phyloP scores from a whole-genome alignment of 768 basidiomycete genomes.

The Boletus bicolor region DNA sequence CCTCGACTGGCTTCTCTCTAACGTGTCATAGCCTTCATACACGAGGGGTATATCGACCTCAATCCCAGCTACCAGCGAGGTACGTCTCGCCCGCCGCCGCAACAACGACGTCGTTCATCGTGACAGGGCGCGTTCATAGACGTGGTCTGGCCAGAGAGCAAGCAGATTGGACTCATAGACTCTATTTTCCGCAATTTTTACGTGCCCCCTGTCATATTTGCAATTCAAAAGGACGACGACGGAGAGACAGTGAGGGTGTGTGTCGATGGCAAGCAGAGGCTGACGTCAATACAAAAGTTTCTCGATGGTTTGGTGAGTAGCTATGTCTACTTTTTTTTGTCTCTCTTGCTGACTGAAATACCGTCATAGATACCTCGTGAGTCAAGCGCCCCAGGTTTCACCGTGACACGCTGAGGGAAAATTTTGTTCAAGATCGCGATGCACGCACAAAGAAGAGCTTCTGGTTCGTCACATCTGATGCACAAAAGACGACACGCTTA shows the following conservation, averaged over 20 bases:
- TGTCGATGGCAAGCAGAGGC: conserved; percentile 53
- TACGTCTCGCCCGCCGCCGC: conserved; percentile 21
- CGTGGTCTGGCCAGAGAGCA: conserved; percentile 70
- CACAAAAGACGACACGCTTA: conserved; percentile 39
- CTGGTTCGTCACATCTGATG: conserved; percentile 56
- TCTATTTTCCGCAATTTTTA: conserved; percentile 54
- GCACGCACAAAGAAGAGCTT: conserved; percentile 55
- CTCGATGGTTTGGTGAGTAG: conserved; percentile 42
- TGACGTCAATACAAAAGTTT: conserved; percentile 47
- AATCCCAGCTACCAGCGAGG: conserved; percentile 74
- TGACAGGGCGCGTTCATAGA: conserved; percentile 38
- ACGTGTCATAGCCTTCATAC: conserved; percentile 50
- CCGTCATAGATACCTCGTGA: conserved; percentile 51
- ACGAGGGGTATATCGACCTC: conserved; percentile 67
- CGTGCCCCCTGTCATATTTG: conserved; percentile 50
- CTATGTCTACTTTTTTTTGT: not conserved
- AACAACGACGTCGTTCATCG: not conserved
- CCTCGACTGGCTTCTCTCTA: not conserved
- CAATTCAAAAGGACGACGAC: conserved; percentile 39
- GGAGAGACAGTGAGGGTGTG: conserved; percentile 42
- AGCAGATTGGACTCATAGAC: conserved; percentile 56
- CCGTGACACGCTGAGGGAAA: conserved; percentile 10
- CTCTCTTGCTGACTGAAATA: conserved; percentile 6
- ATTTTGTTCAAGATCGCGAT: conserved; percentile 49
- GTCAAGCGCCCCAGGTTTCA: conserved; percentile 19